Conservation (phyloP, 192 early-diverging fungal species). For the Coemansia sp. region DNA sequence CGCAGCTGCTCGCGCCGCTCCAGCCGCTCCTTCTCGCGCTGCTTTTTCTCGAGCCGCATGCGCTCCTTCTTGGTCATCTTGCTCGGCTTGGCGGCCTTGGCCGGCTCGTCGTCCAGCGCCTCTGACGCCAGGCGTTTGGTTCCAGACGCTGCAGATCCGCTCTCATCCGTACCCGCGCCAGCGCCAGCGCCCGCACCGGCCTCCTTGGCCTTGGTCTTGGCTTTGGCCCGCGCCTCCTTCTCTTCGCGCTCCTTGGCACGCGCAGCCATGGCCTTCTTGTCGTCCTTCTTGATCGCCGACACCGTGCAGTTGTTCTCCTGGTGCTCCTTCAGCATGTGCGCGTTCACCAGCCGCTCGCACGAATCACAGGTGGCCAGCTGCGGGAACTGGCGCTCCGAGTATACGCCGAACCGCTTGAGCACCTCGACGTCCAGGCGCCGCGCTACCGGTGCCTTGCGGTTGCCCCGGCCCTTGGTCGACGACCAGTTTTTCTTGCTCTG, state of each 20-base stretch:
- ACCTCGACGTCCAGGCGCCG: constrained; percentile 48
- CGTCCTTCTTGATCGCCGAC: constrained; percentile 27
- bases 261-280: constrained; percentile 6
- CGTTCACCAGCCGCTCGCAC: constrained; percentile 41
- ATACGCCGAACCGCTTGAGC: constrained; percentile 48
- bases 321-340: constrained; percentile 46
- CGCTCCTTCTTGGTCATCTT: constrained; percentile 41
- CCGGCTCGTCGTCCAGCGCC: neutral
- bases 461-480: constrained; percentile 51
- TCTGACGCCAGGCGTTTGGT: neutral
- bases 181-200: neutral
- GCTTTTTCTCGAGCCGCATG: constrained; percentile 39
- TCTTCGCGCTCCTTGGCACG: constrained; percentile 4
- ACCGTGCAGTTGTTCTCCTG: constrained; percentile 44
- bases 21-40: constrained; percentile 26
- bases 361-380: constrained; percentile 41
- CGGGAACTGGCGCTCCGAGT: constrained; percentile 40
- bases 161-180: neutral
- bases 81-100: constrained; percentile 9
- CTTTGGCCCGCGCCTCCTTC: neutral
- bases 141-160: neutral
- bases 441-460: constrained; percentile 50
- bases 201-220: neutral
- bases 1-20: constrained; percentile 40
- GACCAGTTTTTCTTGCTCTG: constrained; percentile 58